Percentiles rank a stretch among this genome's conserved stretches.
These are phyloP conservation scores for Russula virescens DNA, from an alignment of 768 basidiomycete species.

Conservation along the genomic window DNA sequence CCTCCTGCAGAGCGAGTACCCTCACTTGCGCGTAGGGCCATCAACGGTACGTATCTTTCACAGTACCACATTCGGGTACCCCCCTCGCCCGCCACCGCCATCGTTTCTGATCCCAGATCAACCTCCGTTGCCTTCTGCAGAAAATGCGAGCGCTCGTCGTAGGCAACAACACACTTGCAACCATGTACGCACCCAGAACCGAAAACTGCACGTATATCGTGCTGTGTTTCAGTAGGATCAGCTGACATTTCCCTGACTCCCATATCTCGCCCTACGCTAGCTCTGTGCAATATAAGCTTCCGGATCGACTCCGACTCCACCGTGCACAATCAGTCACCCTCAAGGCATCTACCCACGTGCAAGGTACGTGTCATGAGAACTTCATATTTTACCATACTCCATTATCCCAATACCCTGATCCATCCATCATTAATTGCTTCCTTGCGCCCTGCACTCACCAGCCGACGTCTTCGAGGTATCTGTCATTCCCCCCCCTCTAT, in stretches of 20 bases:
- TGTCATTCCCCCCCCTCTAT: constrained; percentile 2
- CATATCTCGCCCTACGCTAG: constrained; percentile 37
- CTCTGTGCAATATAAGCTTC: constrained; percentile 59
- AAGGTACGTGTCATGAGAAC: constrained; percentile 44
- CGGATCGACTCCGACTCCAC: constrained; percentile 56
- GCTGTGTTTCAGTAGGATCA: not conserved
- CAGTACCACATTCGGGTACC: not conserved
- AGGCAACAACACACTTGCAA: constrained; percentile 65
- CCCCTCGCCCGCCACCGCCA: not conserved
- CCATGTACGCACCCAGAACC: constrained; percentile 41
- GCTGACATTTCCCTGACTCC: not conserved
- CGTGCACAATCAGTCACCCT: constrained; percentile 69
- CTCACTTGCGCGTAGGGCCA: constrained; percentile 68
- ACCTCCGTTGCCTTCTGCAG: constrained; percentile 32
- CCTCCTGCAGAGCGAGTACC: constrained; percentile 55
- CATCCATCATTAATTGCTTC: not conserved
- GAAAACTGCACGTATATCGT: no score
- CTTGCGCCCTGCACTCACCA: constrained; percentile 27
- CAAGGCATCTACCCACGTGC: constrained; percentile 61
- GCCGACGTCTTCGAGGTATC: constrained; percentile 76
- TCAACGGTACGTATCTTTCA: constrained; percentile 46
- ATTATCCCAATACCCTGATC: constrained; percentile 9
- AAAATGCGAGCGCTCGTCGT: constrained; percentile 77
- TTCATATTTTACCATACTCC: no score
- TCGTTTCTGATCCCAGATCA: not conserved